Conservation (phyloP, 148 eudicot species). For the Oxyria digyna region DNA sequence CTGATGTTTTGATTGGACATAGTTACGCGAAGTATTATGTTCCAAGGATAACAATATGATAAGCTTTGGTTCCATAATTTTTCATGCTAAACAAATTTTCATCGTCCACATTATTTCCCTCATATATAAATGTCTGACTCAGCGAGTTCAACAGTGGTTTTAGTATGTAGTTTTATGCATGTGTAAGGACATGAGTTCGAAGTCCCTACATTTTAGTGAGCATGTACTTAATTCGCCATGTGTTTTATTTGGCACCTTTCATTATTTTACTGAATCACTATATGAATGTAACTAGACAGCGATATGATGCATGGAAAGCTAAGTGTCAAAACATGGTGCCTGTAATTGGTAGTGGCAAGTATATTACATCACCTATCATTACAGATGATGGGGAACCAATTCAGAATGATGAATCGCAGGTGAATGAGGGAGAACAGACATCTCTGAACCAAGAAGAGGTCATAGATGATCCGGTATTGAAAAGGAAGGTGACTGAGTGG, state of each 20-base stretch:
- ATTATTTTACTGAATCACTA: constrained; percentile 12
- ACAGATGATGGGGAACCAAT: constrained; percentile 56
- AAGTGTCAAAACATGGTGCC: constrained; percentile 81
- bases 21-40: not conserved
- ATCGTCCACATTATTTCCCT: not conserved
- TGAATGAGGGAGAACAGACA: not conserved
- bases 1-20: not conserved
- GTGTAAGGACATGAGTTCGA: not conserved
- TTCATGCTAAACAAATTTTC: too few species aligned
- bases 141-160: not conserved
- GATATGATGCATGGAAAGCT: constrained; percentile 74
- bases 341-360: constrained; percentile 62
- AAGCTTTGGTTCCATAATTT: not conserved
- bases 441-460: constrained; percentile 11
- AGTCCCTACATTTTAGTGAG: not conserved
- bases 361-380: constrained; percentile 46
- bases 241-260: not conserved
- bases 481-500: constrained; percentile 69
- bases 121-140: not conserved
- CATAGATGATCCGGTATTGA: constrained; percentile 18
- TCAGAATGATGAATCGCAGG: constrained; percentile 16
- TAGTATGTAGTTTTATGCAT: not conserved
- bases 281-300: constrained; percentile 47
- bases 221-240: not conserved
- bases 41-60: not conserved